These are phyloP conservation scores for Prinsepia uniflora DNA, from an alignment of 306 rosid species.

Conservation along the genomic window DNA sequence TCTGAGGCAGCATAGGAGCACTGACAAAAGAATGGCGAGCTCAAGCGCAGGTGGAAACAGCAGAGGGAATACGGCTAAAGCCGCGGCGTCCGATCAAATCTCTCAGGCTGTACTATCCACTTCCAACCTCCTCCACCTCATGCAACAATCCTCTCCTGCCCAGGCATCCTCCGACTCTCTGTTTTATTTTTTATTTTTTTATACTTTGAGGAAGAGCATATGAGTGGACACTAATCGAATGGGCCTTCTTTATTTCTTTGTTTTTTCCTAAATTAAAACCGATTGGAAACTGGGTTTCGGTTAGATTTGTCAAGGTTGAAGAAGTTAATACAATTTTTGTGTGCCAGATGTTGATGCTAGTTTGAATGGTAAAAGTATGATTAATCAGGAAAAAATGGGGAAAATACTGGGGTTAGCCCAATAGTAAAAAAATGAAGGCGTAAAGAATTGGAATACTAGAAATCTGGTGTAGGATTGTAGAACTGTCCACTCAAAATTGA, in stretches of 20 bases:
- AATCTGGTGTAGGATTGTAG: neutral
- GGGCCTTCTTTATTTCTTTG: neutral
- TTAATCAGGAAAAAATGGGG: neutral
- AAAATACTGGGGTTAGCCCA: neutral
- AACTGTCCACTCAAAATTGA: too few species aligned
- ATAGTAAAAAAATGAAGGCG: too few species aligned
- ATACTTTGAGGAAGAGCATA: neutral
- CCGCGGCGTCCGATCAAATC: slow-evolving; percentile 68
- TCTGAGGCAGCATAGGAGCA: neutral
- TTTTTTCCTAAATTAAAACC: neutral
- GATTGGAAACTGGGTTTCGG: neutral
- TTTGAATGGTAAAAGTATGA: neutral
- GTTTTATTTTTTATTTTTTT: neutral
- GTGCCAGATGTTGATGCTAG: neutral
- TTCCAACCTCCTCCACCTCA: slow-evolving; percentile 78
- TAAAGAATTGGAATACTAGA: neutral
- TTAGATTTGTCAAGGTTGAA: neutral
- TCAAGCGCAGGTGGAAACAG: slow-evolving; percentile 32
- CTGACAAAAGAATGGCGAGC: slow-evolving; percentile 45
- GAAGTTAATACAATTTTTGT: neutral
- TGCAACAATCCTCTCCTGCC: slow-evolving; percentile 75
- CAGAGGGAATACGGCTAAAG: slow-evolving; percentile 56
- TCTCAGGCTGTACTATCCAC: slow-evolving; percentile 81
- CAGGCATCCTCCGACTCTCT: slow-evolving; percentile 40
- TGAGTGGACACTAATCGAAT: neutral